Evolutionary conservation across 352 stramenopile species (phyloP), one percentile per base, ranked within the genome.

Genomic region (Hyaloperonospora arabidopsidis): DNA sequence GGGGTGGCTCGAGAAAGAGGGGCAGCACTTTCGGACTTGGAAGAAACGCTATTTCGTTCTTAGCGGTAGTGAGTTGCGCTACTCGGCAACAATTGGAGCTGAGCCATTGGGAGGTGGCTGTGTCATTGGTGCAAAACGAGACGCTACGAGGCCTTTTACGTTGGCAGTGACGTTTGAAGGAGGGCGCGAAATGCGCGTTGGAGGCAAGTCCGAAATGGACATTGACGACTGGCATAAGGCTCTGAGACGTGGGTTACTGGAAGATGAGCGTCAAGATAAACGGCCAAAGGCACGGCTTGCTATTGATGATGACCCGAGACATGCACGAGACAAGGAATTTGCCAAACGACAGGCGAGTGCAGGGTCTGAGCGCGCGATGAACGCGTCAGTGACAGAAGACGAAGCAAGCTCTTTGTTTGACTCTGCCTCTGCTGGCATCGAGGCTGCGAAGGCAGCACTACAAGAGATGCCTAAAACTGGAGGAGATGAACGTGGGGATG

Each of bases 21-120:
- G 79, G 0, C 70, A 83, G 56, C 66, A 74, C 36, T 77, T 89
- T 45, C 67, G 65, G 5, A 86, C 72, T 15, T 89, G 79, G 79
- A 89, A 87, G 59, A 81, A 78, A 28, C 73, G 74, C 40, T 87
- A 84, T 49, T 89, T 91, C 57, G 76, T 87, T 23, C 61, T 90
- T 0, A 68, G 77, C 21, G 74, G 80, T 11, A 76, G 68, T 23
- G 59, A 76, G 18, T 57, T 93, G n/a, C 76, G 66, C 39, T 91
- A 91, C 65, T 76, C 67, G 14, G 62, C 69, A 29, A 63, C 79
- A 10, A 79, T 88, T 48, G 70, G 70, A 5, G 60, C 66, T 3
- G 54, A 81, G 18, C 51, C 63, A 19, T 62, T 90, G 11, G 76
- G 65, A 12, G 71, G 73, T 13, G 73, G 79, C 19, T 68, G 64